phyloP scores from a whole-genome alignment of 2,329 filamentous ascomycete species.

The Ampelomyces quisqualis region DNA sequence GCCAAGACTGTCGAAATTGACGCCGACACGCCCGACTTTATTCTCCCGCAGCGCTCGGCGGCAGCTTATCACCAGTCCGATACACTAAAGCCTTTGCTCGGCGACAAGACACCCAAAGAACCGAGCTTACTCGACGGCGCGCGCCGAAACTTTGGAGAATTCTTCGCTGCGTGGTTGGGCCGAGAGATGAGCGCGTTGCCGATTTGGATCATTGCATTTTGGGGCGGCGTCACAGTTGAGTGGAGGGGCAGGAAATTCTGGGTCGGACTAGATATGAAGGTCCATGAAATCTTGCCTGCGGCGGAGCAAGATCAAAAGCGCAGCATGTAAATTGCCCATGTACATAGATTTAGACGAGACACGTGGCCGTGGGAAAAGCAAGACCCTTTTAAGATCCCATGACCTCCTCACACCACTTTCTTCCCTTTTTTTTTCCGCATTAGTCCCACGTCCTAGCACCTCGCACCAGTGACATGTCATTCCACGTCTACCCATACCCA shows the following conservation, averaged over 20 bases:
- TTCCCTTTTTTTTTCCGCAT: no score
- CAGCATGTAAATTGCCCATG: no score
- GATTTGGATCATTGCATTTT: constrained; percentile 87
- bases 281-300: constrained; percentile 56
- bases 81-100: constrained; percentile 25
- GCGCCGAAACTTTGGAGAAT: constrained; percentile 64
- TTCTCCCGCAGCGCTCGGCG: constrained; percentile 48
- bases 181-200: constrained; percentile 80
- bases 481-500: no score
- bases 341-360: no score
- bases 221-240: constrained; percentile 80
- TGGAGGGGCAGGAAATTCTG: constrained; percentile 85
- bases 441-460: no score
- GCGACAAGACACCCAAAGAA: constrained; percentile 9
- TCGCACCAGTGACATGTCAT: no score
- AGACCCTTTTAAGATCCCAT: no score
- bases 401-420: no score
- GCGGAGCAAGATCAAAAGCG: background rate
- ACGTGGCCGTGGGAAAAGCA: no score
- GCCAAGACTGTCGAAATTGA: constrained; percentile 70
- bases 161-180: constrained; percentile 80
- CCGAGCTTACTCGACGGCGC: constrained; percentile 36
- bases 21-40: constrained; percentile 72
- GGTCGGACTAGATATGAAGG: constrained; percentile 82
- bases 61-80: constrained; percentile 37